A percentile compares a stretch with the other conserved stretches of the same genome.
These are phyloP conservation scores for Filobasidium uniguttulatum DNA, from an alignment of 1,284 basidiomycete genomes.

Conservation along the genomic window DNA sequence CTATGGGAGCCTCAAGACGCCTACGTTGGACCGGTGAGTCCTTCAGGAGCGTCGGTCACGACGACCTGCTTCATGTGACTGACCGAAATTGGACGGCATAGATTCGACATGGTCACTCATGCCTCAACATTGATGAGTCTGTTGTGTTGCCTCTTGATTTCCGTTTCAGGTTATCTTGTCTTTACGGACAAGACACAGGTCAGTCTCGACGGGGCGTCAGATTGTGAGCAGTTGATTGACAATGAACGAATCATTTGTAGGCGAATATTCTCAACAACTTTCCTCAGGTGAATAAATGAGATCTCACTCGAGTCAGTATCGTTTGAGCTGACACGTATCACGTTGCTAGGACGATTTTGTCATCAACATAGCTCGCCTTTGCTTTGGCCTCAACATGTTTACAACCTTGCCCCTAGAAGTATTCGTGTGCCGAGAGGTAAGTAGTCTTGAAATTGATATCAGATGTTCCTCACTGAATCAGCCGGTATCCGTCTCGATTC, in stretches of 20 bases:
- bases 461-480: neutral
- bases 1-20: conserved; percentile 81
- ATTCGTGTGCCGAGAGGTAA: conserved; percentile 87
- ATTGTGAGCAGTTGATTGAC: neutral
- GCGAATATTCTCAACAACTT: conserved; percentile 94
- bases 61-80: neutral
- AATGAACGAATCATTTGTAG: conserved; percentile 14
- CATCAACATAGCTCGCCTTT: conserved; percentile 87
- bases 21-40: conserved; percentile 58
- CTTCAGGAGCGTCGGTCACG: neutral
- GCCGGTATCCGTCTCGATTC: conserved; percentile 18
- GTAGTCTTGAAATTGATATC: conserved; percentile 7
- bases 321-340: neutral
- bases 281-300: conserved; percentile 43
- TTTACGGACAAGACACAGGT: conserved; percentile 83
- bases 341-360: conserved; percentile 52
- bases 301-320: neutral
- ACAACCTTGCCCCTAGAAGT: conserved; percentile 83
- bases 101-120: conserved; percentile 87
- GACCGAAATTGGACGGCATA: conserved; percentile 21
- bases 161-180: conserved; percentile 77
- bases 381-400: conserved; percentile 97
- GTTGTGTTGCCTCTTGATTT: conserved; percentile 66
- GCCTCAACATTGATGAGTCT: conserved; percentile 72
- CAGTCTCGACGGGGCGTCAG: conserved; percentile 14